A percentile compares a stretch with the other conserved stretches of the same genome.
phyloP scores from a whole-genome alignment of 495 filamentous ascomycete species.

The Penicillium salamii region DNA sequence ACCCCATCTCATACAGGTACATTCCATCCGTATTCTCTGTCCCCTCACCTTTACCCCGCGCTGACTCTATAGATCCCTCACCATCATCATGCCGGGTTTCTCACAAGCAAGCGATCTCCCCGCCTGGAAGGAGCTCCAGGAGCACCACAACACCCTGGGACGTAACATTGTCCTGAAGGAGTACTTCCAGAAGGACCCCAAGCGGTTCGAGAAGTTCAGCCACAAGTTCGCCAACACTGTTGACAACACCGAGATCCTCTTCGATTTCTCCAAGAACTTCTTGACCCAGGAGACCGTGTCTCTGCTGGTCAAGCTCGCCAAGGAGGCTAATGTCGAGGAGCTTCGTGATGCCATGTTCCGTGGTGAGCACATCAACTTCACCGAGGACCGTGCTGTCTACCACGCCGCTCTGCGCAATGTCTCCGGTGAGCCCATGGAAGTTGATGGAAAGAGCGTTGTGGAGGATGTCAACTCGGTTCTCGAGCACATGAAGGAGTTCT shows the following conservation, averaged over 20 bases:
- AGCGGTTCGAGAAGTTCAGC: slow-evolving; percentile 88
- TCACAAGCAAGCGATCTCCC: slow-evolving; percentile 75
- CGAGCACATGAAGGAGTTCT: slow-evolving; percentile 96
- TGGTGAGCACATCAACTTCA: slow-evolving; percentile 98
- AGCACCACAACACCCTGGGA: slow-evolving; percentile 79
- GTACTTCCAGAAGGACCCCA: slow-evolving; percentile 81
- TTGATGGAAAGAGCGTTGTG: slow-evolving; percentile 93
- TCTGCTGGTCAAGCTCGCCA: slow-evolving; percentile 80
- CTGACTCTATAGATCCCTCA: slow-evolving; percentile 26
- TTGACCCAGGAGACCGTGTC: slow-evolving; percentile 88
- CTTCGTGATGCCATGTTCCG: slow-evolving; percentile 96
- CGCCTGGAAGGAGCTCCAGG: slow-evolving; percentile 84
- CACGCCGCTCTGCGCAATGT: slow-evolving; percentile 91
- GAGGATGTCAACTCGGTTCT: slow-evolving; percentile 89
- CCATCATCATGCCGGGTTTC: slow-evolving; percentile 54
- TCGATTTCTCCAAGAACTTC: slow-evolving; percentile 99
- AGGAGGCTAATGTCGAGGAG: slow-evolving; percentile 86
- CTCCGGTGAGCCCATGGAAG: slow-evolving; percentile 79
- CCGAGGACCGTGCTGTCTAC: slow-evolving; percentile 93
- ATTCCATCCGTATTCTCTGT: slow-evolving; percentile 7
- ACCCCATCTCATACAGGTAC: not conserved
- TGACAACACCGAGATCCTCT: slow-evolving; percentile 80
- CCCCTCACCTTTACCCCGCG: slow-evolving; percentile 29
- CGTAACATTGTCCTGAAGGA: slow-evolving; percentile 90
- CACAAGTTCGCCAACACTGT: slow-evolving; percentile 77